These are phyloP conservation scores for Elongisporangium anandrum DNA, from an alignment of 352 stramenopile species.

Conservation along the genomic window DNA sequence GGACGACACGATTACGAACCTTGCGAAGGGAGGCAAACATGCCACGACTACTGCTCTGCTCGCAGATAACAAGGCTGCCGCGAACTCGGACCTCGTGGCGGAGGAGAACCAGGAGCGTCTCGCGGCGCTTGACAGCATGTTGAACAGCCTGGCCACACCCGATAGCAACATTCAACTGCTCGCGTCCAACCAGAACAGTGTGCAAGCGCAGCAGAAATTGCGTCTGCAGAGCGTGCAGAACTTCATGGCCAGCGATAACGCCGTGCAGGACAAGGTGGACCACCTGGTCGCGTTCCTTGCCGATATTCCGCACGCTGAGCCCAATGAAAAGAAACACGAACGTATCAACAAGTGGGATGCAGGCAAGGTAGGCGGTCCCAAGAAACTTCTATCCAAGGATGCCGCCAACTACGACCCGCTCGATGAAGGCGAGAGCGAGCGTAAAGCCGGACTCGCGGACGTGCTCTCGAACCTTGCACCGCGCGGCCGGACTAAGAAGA, in stretches of 20 bases:
- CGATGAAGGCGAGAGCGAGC: slow-evolving; percentile 12
- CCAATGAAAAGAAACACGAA: slow-evolving; percentile 9
- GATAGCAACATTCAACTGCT: too few relatives aligned
- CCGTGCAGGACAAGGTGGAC: slow-evolving; percentile 4
- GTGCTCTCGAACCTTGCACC: not conserved
- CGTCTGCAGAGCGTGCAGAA: not conserved
- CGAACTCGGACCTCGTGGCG: too few relatives aligned
- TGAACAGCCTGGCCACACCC: too few relatives aligned
- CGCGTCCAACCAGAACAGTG: too few relatives aligned
- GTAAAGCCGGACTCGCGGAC: slow-evolving; percentile 19
- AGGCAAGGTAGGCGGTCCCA: slow-evolving; percentile 12
- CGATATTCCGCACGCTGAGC: not conserved
- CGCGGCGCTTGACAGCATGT: too few relatives aligned
- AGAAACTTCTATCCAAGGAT: slow-evolving; percentile 14
- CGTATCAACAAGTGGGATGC: slow-evolving; percentile 17
- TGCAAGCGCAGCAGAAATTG: too few relatives aligned
- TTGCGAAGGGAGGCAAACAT: too few relatives aligned
- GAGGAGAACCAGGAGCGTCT: too few relatives aligned
- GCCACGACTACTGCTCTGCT: too few relatives aligned
- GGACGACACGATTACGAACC: too few relatives aligned
- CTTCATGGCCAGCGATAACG: slow-evolving; percentile 5
- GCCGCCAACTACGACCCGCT: slow-evolving; percentile 2
- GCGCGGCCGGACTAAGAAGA: slow-evolving; percentile 7
- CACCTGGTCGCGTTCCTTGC: slow-evolving; percentile 6
- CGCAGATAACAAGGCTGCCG: too few relatives aligned